phyloP scores from a whole-genome alignment of 768 basidiomycete species.

The Amanita rubescens region DNA sequence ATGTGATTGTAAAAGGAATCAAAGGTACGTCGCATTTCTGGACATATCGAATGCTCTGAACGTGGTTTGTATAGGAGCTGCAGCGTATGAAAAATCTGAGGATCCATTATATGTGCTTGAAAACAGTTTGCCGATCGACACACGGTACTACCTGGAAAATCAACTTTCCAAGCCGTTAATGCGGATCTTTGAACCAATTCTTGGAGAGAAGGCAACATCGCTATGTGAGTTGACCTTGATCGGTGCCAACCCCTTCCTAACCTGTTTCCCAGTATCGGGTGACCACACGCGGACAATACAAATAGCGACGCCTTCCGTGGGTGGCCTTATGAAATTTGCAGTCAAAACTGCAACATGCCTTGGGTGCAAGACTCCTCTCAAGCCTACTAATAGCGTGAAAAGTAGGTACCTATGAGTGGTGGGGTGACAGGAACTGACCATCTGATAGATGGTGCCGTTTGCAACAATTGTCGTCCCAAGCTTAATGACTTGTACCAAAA shows the following conservation, averaged over 20 bases:
- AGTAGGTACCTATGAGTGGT: slow-evolving; percentile 33
- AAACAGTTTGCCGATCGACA: slow-evolving; percentile 97
- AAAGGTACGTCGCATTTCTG: background rate
- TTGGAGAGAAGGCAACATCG: slow-evolving; percentile 85
- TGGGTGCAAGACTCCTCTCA: slow-evolving; percentile 88
- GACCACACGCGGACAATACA: slow-evolving; percentile 95
- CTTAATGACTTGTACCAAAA: slow-evolving; percentile 91
- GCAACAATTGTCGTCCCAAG: slow-evolving; percentile 83
- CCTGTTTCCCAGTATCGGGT: slow-evolving; percentile 63
- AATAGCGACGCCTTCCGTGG: slow-evolving; percentile 93
- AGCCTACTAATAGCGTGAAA: slow-evolving; percentile 64
- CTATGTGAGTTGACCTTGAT: slow-evolving; percentile 48
- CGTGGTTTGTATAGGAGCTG: slow-evolving; percentile 53
- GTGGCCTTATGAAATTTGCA: slow-evolving; percentile 98
- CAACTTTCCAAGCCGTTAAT: slow-evolving; percentile 95
- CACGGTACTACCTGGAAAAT: slow-evolving; percentile 96
- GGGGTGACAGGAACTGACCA: background rate
- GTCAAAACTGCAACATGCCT: slow-evolving; percentile 94
- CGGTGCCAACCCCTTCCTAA: slow-evolving; percentile 6
- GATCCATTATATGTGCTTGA: slow-evolving; percentile 97
- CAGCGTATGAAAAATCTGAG: slow-evolving; percentile 98
- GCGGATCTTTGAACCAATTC: slow-evolving; percentile 96
- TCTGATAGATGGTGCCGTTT: slow-evolving; percentile 77
- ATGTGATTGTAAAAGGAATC: slow-evolving; percentile 24
- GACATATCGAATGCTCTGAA: background rate